Percentiles rank a stretch among this genome's conserved stretches.
Conservation (phyloP, 371 early-diverging fungal genomes). For the Rhizopus delemar region DNA sequence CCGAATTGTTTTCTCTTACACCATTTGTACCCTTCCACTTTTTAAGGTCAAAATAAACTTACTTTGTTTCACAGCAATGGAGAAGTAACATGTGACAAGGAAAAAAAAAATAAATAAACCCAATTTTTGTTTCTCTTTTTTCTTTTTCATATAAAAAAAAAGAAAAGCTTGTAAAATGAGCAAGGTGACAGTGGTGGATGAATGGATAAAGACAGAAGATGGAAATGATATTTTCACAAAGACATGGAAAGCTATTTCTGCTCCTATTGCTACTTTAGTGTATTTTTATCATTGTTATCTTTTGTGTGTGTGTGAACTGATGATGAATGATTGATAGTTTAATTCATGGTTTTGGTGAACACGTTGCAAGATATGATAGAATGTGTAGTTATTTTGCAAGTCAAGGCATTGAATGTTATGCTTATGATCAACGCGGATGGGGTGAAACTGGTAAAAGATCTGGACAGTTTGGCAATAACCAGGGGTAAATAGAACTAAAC, state of each 20-base stretch:
- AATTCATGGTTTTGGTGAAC: slow-evolving; percentile 73
- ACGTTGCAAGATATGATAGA: slow-evolving; percentile 60
- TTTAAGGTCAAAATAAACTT: no score
- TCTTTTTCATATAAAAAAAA: background rate
- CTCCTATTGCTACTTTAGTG: slow-evolving; percentile 39
- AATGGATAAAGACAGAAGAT: slow-evolving; percentile 44
- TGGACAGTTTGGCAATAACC: slow-evolving; percentile 51
- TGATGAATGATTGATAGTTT: slow-evolving; percentile 33
- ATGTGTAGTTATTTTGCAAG: slow-evolving; percentile 54
- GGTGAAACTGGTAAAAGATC: slow-evolving; percentile 61
- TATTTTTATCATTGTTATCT: slow-evolving; percentile 13
- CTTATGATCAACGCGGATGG: slow-evolving; percentile 69
- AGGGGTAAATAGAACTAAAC: slow-evolving; percentile 42
- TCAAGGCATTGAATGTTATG: slow-evolving; percentile 58
- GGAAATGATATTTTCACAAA: slow-evolving; percentile 46
- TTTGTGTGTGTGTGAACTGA: slow-evolving; percentile 21
- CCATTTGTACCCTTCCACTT: no score
- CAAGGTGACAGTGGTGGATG: slow-evolving; percentile 23
- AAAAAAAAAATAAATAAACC: slow-evolving; percentile 2
- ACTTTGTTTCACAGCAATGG: no score
- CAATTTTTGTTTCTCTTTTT: slow-evolving; percentile 10
- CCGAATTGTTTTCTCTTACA: no score
- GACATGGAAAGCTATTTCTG: slow-evolving; percentile 43
- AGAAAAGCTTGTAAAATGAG: background rate
- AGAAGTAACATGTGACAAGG: background rate